phyloP scores from a whole-genome alignment of 805 yeast genomes.

The Lipomyces orientalis region DNA sequence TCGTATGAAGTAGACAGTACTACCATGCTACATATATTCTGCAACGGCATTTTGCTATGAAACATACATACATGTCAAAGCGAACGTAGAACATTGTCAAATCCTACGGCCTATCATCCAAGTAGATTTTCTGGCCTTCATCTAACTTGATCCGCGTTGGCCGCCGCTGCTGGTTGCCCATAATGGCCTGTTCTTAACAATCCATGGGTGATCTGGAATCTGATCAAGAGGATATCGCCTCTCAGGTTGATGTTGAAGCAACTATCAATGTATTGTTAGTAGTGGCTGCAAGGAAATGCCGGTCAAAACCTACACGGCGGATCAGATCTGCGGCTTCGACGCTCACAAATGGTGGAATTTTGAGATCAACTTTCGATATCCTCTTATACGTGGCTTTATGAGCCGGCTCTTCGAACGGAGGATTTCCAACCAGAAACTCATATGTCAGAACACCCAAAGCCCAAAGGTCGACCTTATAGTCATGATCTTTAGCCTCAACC shows the following conservation, averaged over 20 bases:
- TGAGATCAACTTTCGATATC: conserved; percentile 76
- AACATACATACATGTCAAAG: not conserved
- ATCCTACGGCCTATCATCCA: not conserved
- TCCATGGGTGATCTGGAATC: conserved; percentile 84
- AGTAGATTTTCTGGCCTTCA: not conserved
- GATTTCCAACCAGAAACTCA: conserved; percentile 84
- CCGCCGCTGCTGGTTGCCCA: conserved; percentile 55
- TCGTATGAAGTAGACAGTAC: not conserved
- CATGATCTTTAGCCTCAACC: conserved; percentile 83
- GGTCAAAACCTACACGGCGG: conserved; percentile 43
- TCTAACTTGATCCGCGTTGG: conserved; percentile 5
- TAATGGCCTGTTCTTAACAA: conserved; percentile 60
- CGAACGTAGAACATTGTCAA: not conserved
- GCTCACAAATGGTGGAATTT: conserved; percentile 72
- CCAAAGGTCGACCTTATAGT: conserved; percentile 85
- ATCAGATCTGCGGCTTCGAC: conserved; percentile 81
- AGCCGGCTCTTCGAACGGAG: conserved; percentile 90
- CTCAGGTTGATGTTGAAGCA: conserved; percentile 72
- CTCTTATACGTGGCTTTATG: conserved; percentile 74
- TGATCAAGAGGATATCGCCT: conserved; percentile 66
- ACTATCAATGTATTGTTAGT: conserved; percentile 32
- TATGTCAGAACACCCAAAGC: conserved; percentile 86
- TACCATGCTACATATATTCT: conserved; percentile 5
- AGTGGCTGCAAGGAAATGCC: not conserved
- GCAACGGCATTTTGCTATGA: not conserved